Percentiles rank a stretch among this genome's conserved stretches.
phyloP scores from a whole-genome alignment of 2,329 filamentous ascomycete species.

The Lecanicillium sp. region DNA sequence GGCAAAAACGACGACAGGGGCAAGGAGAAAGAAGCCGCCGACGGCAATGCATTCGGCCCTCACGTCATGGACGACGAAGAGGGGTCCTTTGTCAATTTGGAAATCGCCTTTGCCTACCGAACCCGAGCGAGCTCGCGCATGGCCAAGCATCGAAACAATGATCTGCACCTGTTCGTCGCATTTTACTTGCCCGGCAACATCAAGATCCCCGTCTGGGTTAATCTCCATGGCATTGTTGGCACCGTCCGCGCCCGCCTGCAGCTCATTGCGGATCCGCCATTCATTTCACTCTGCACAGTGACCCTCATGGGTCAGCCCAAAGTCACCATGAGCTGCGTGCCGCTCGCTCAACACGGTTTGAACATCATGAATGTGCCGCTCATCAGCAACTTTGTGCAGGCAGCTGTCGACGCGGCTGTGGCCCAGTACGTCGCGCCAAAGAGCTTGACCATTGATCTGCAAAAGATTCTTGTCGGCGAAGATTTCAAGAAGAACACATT shows the following conservation, averaged over 20 bases:
- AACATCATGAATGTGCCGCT: constrained; percentile 72
- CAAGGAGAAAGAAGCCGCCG: constrained; percentile 31
- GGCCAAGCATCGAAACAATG: constrained; percentile 63
- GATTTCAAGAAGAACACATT: constrained; percentile 73
- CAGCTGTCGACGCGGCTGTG: constrained; percentile 65
- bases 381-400: constrained; percentile 70
- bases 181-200: constrained; percentile 60
- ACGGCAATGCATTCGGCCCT: constrained; percentile 29
- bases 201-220: constrained; percentile 63
- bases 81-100: constrained; percentile 71
- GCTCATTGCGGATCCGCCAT: constrained; percentile 68
- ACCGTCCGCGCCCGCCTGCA: constrained; percentile 64
- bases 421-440: constrained; percentile 73
- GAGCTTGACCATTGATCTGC: constrained; percentile 65
- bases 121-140: constrained; percentile 55
- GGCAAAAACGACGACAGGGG: constrained; percentile 22
- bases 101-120: constrained; percentile 68
- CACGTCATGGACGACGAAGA: constrained; percentile 70
- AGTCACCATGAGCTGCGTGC: constrained; percentile 63
- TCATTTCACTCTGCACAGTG: constrained; percentile 68
- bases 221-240: constrained; percentile 65
- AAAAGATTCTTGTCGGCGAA: constrained; percentile 71
- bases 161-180: constrained; percentile 59
- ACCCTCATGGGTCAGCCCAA: constrained; percentile 72
- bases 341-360: constrained; percentile 60